Evolutionary conservation across 163 green algal species (phyloP).

Genomic region (Trebouxiophyceae sp.): DNA sequence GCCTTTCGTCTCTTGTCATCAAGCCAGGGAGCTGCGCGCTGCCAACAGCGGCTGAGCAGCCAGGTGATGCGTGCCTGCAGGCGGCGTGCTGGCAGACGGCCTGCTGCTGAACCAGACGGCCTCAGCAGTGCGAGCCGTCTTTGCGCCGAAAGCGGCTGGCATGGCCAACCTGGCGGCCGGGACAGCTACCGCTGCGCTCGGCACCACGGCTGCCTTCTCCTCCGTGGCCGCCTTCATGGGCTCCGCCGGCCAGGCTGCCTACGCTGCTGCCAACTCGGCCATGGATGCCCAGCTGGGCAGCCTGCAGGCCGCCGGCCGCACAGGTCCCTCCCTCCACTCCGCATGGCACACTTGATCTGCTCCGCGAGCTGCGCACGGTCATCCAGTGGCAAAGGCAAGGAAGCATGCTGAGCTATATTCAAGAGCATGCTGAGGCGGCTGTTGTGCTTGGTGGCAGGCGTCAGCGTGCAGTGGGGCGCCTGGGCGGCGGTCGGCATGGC

Average conservation of each 20-base stretch:
- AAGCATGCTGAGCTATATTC: no score
- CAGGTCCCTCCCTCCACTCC: no score
- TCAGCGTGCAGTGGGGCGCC: constrained; percentile 78
- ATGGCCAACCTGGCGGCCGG: background rate
- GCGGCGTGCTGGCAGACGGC: constrained; percentile 46
- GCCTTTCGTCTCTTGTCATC: background rate
- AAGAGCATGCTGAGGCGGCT: no score
- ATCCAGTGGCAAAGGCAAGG: no score
- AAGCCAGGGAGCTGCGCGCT: background rate
- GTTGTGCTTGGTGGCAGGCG: background rate
- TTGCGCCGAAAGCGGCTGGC: constrained; percentile 32
- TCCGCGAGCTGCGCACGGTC: no score
- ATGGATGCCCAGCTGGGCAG: constrained; percentile 44
- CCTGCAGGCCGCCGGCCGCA: constrained; percentile 1
- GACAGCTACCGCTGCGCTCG: background rate
- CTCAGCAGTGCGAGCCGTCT: constrained; percentile 19
- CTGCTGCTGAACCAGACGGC: constrained; percentile 20
- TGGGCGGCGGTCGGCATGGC: constrained; percentile 79
- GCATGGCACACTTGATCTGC: no score
- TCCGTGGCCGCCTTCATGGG: constrained; percentile 60
- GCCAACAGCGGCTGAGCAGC: background rate
- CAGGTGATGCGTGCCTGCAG: constrained; percentile 14
- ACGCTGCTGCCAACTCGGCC: constrained; percentile 71
- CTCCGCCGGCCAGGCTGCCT: constrained; percentile 82
- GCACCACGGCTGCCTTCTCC: constrained; percentile 31